A percentile compares a stretch with the other conserved stretches of the same genome.
Conservation (phyloP, 2,329 filamentous ascomycete genomes). For the Ambrosiella beaveri region DNA sequence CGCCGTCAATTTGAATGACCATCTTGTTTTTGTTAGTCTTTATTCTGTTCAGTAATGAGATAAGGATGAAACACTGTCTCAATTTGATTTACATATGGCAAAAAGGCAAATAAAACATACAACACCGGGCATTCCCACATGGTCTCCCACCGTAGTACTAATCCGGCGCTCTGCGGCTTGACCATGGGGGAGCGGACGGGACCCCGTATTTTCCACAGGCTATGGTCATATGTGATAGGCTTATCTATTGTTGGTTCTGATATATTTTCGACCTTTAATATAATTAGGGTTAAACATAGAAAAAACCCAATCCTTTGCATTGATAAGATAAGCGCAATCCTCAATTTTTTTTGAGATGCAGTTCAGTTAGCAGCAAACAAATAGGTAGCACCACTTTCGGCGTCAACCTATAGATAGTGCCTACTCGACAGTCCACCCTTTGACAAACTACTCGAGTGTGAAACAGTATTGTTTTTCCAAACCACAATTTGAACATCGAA, state of each 20-base stretch:
- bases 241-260: neutral
- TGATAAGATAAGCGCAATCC: neutral
- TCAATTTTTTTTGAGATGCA: neutral
- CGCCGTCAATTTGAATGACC: too few relatives aligned
- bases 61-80: too few relatives aligned
- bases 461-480: neutral
- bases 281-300: neutral
- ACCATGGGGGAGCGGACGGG: neutral
- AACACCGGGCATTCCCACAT: neutral
- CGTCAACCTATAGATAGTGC: neutral
- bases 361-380: neutral
- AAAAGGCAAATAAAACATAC: neutral
- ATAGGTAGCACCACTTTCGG: neutral
- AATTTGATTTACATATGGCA: neutral
- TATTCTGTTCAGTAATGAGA: too few relatives aligned
- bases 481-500: neutral
- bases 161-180: neutral
- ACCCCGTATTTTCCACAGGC: neutral
- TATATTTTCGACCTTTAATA: too few relatives aligned
- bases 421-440: neutral
- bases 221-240: neutral
- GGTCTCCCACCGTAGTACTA: neutral
- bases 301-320: neutral
- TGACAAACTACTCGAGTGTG: neutral
- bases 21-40: too few relatives aligned